Evolutionary conservation across 1,139 yeast species (phyloP).

Genomic region (Magnusiomyces tetraspermus): DNA sequence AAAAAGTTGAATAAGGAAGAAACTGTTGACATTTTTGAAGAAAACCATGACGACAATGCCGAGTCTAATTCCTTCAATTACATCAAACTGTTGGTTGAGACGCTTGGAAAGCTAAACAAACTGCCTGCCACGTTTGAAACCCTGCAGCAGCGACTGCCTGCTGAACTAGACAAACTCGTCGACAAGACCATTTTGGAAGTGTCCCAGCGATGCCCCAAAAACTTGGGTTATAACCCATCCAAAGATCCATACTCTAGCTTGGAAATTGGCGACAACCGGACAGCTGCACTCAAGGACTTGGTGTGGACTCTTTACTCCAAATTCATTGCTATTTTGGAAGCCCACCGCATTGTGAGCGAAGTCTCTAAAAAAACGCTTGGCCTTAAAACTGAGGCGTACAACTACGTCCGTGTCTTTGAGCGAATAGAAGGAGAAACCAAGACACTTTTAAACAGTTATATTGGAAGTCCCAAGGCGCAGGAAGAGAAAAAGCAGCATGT

Average conservation of each 20-base stretch:
- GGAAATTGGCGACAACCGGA: conserved; percentile 40
- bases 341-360: conserved; percentile 57
- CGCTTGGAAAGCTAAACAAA: conserved; percentile 54
- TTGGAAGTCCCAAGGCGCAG: conserved; percentile 26
- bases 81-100: conserved; percentile 46
- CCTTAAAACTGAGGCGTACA: conserved; percentile 29
- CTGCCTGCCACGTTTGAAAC: conserved; percentile 53
- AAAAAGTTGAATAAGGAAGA: conserved; percentile 23
- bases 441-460: conserved; percentile 48
- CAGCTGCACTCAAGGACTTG: conserved; percentile 55
- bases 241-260: conserved; percentile 19
- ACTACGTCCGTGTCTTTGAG: conserved; percentile 49
- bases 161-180: conserved; percentile 46
- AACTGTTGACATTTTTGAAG: conserved; percentile 18
- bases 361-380: conserved; percentile 34
- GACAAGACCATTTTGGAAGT: conserved; percentile 58
- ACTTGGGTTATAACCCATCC: conserved; percentile 2
- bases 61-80: conserved; percentile 48
- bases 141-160: conserved; percentile 40
- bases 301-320: conserved; percentile 61
- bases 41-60: conserved; percentile 25
- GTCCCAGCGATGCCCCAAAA: conserved; percentile 42
- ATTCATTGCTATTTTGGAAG: conserved; percentile 55
- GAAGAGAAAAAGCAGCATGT: conserved; percentile 6
- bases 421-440: conserved; percentile 50